Evolutionary conservation across 2,329 filamentous ascomycete genomes (phyloP).

Genomic region (Colletotrichum lentis): DNA sequence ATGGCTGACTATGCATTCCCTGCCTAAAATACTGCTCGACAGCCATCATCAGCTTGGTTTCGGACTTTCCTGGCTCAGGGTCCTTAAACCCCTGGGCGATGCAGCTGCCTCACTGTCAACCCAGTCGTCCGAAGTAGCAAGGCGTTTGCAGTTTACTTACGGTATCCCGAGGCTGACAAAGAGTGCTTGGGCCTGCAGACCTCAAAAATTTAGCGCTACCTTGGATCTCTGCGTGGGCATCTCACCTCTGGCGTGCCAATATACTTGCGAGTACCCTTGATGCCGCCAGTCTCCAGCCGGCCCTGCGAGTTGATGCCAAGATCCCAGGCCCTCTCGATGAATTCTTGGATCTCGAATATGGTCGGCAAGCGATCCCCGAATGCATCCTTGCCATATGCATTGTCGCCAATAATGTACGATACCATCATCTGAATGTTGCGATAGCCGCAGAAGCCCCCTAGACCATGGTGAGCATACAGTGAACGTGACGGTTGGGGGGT

Average conservation of each 20-base stretch:
- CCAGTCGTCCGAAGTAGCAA: neutral
- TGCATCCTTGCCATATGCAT: constrained; percentile 63
- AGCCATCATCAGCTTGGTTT: constrained; percentile 68
- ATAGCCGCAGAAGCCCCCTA: constrained; percentile 92
- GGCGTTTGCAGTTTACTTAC: constrained; percentile 52
- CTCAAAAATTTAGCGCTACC: neutral
- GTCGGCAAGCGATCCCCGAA: constrained; percentile 73
- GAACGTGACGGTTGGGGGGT: neutral
- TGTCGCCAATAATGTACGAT: constrained; percentile 75
- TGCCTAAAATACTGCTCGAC: constrained; percentile 79
- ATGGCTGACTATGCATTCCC: constrained; percentile 57
- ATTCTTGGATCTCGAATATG: constrained; percentile 83
- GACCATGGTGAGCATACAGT: neutral
- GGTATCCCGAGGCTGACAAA: constrained; percentile 74
- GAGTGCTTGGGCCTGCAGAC: constrained; percentile 76
- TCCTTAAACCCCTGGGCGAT: constrained; percentile 68
- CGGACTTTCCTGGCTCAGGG: constrained; percentile 53
- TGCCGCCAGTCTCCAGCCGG: constrained; percentile 83
- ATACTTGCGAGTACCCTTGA: constrained; percentile 89
- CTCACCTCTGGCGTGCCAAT: constrained; percentile 89
- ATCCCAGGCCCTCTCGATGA: constrained; percentile 90
- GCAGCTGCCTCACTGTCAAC: constrained; percentile 54
- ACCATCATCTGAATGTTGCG: constrained; percentile 92
- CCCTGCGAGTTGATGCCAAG: constrained; percentile 79
- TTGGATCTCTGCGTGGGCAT: neutral